Conservation (phyloP, 768 basidiomycete genomes). For the Ramaria sp. region DNA sequence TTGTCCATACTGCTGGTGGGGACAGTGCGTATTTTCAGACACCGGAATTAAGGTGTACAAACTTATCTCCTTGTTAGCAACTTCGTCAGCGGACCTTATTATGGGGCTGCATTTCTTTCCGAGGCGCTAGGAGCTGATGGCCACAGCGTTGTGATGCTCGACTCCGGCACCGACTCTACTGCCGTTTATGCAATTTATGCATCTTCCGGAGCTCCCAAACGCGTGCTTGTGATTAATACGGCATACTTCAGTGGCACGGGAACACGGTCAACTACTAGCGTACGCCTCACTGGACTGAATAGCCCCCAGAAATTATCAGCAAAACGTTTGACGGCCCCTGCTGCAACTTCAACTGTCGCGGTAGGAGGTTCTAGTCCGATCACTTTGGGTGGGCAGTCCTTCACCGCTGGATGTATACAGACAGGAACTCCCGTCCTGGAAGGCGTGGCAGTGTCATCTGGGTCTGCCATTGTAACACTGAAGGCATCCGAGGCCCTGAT, state of each 20-base stretch:
- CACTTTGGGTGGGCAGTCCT: conserved; percentile 21
- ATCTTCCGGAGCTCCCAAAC: conserved; percentile 16
- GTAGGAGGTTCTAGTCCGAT: conserved; percentile 27
- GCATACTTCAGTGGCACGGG: conserved; percentile 25
- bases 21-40: conserved; percentile 12
- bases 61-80: background rate
- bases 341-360: conserved; percentile 20
- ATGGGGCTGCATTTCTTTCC: conserved; percentile 28
- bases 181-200: conserved; percentile 23
- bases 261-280: conserved; percentile 20
- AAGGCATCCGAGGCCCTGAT: conserved; percentile 29
- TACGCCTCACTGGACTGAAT: conserved; percentile 21
- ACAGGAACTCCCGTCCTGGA: conserved; percentile 20
- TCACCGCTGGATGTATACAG: conserved; percentile 17
- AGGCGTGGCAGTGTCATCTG: conserved; percentile 15
- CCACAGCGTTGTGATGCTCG: conserved; percentile 23
- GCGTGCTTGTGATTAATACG: conserved; percentile 26
- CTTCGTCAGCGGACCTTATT: conserved; percentile 26
- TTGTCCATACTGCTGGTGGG: conserved; percentile 34
- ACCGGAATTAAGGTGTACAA: no score
- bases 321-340: conserved; percentile 25
- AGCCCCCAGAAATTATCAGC: conserved; percentile 14
- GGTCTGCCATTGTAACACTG: conserved; percentile 19
- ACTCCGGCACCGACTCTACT: conserved; percentile 21
- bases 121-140: conserved; percentile 27